A percentile compares a stretch with the other conserved stretches of the same genome.
Conservation (phyloP, 805 yeast genomes). For the Ogataea corticis region DNA sequence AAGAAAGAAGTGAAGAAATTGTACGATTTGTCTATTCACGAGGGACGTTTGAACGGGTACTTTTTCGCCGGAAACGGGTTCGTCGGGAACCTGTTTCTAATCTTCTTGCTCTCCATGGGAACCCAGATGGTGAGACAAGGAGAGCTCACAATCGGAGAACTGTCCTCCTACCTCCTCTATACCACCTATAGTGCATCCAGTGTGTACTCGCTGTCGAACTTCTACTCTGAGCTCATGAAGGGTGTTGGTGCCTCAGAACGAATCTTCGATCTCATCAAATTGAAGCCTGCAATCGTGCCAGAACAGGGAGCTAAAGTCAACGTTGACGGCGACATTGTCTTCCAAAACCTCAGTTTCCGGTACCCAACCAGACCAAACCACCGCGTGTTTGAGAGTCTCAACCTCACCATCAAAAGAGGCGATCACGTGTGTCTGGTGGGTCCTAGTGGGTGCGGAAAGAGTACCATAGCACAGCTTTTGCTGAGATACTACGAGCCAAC, state of each 20-base stretch:
- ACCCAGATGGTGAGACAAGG: conserved; percentile 80
- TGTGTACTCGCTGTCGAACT: conserved; percentile 85
- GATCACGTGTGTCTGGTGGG: conserved; percentile 93
- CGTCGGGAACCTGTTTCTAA: conserved; percentile 76
- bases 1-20: conserved; percentile 66
- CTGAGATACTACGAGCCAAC: conserved; percentile 82
- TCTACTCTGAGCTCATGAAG: conserved; percentile 93
- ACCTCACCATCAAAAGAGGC: conserved; percentile 68
- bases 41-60: conserved; percentile 75
- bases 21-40: conserved; percentile 70
- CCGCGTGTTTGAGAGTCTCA: conserved; percentile 59
- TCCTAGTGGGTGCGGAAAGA: conserved; percentile 96
- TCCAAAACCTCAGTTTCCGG: conserved; percentile 63
- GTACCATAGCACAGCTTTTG: conserved; percentile 78
- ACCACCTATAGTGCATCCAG: conserved; percentile 94
- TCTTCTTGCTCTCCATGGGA: conserved; percentile 79
- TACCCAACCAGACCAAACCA: conserved; percentile 86
- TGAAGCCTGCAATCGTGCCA: conserved; percentile 70
- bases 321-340: conserved; percentile 56
- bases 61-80: conserved; percentile 81
- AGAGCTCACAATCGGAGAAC: conserved; percentile 78
- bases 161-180: conserved; percentile 92
- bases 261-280: conserved; percentile 80
- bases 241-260: conserved; percentile 96
- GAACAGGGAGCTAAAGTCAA: conserved; percentile 55